Conservation (phyloP, 2,329 filamentous ascomycete species). For the Fusarium armeniacum region DNA sequence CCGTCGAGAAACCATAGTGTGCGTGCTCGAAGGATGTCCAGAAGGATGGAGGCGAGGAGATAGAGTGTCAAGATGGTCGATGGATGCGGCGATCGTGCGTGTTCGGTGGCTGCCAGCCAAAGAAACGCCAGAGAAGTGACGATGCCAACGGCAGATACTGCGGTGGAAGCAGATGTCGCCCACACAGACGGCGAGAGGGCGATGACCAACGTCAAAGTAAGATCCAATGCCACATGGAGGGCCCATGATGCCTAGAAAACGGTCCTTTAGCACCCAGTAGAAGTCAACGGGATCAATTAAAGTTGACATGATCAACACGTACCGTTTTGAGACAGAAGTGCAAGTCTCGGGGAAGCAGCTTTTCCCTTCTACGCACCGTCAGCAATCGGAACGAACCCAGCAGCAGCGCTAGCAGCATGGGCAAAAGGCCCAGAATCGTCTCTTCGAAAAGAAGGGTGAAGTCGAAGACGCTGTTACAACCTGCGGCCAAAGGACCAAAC, state of each 20-base stretch:
- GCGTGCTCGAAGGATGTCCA: conserved; percentile 11
- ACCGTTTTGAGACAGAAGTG: conserved; percentile 18
- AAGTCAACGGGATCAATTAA: conserved; percentile 12
- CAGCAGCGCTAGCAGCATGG: conserved; percentile 12
- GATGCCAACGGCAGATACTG: conserved; percentile 13
- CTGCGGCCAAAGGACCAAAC: conserved; percentile 17
- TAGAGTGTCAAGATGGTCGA: conserved; percentile 16
- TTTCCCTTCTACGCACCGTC: conserved; percentile 12
- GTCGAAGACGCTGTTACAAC: conserved; percentile 16
- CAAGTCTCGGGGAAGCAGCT: conserved; percentile 9
- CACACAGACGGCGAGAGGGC: conserved; percentile 12
- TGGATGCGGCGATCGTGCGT: conserved; percentile 12
- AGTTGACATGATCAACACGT: conserved; percentile 13
- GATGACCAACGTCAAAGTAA: conserved; percentile 11
- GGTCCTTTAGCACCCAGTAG: conserved; percentile 8
- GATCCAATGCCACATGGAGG: conserved; percentile 16
- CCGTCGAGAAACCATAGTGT: conserved; percentile 16
- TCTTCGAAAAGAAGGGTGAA: conserved; percentile 20
- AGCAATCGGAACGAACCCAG: conserved; percentile 10
- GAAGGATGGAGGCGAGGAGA: conserved; percentile 11
- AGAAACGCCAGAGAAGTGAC: conserved; percentile 12
- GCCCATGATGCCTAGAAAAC: conserved; percentile 15
- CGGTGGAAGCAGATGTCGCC: conserved; percentile 15
- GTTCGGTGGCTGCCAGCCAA: conserved; percentile 15
- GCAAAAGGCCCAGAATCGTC: conserved; percentile 16